Conservation (phyloP, 345 rosid genomes). For the Leavenworthia alabamica region DNA sequence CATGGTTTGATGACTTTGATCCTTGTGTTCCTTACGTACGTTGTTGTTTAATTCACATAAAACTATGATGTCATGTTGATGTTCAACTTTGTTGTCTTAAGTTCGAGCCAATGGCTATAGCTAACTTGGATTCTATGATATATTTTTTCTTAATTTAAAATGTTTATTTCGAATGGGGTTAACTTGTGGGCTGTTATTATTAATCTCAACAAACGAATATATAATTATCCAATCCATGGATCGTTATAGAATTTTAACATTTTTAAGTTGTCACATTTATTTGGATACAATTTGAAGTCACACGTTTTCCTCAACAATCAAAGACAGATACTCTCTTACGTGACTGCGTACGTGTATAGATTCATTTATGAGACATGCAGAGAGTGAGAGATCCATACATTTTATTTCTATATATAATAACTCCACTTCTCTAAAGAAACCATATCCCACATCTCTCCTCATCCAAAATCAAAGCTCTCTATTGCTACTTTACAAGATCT, state of each 20-base stretch:
- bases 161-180: not conserved
- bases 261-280: not conserved
- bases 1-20: not conserved
- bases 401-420: conserved; percentile 14
- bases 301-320: conserved; percentile 20
- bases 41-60: not conserved
- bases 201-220: not conserved
- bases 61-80: not conserved
- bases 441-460: not conserved
- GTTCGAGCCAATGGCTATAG: conserved; percentile 10
- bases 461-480: not conserved
- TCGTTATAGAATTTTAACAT: too few relatives aligned
- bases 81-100: not conserved
- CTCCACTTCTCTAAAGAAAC: not conserved
- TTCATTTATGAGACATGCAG: conserved; percentile 7
- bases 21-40: not conserved
- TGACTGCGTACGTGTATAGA: conserved; percentile 17
- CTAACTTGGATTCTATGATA: conserved; percentile 18
- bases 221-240: not conserved
- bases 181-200: not conserved
- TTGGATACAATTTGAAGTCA: not conserved
- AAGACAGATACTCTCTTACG: conserved; percentile 9
- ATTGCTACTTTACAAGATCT: not conserved
- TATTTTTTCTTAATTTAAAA: not conserved
- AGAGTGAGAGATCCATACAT: not conserved